These are phyloP conservation scores for Penicillium pancosmium DNA, from an alignment of 495 filamentous ascomycete genomes.

Conservation along the genomic window DNA sequence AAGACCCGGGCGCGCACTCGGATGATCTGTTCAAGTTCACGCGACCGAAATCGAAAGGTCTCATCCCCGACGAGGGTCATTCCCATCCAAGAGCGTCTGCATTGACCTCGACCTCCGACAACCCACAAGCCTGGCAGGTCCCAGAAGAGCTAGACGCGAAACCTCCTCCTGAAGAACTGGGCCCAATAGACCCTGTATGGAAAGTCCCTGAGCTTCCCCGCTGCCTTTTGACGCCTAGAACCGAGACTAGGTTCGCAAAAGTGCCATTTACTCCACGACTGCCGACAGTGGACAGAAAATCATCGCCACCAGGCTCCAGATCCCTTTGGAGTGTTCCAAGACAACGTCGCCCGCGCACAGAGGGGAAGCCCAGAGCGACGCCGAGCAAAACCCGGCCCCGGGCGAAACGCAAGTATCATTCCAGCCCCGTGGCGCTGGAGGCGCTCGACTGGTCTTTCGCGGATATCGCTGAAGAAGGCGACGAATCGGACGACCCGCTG, in stretches of 20 bases:
- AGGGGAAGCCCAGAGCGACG: constrained; percentile 27
- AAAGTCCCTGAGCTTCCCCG: constrained; percentile 43
- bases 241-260: constrained; percentile 22
- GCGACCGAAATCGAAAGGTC: background rate
- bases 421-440: constrained; percentile 42
- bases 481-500: constrained; percentile 52
- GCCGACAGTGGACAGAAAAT: constrained; percentile 17
- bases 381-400: constrained; percentile 24
- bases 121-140: background rate
- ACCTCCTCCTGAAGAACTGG: constrained; percentile 6
- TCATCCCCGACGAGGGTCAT: background rate
- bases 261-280: constrained; percentile 15
- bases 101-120: background rate
- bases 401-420: constrained; percentile 34
- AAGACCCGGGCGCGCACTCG: background rate
- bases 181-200: constrained; percentile 33
- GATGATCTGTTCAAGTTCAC: background rate
- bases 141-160: constrained; percentile 6
- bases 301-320: constrained; percentile 41
- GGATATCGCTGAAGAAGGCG: constrained; percentile 37
- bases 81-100: background rate
- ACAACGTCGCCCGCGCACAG: constrained; percentile 27
- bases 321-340: constrained; percentile 44
- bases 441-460: constrained; percentile 50
- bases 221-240: constrained; percentile 39